These are phyloP conservation scores for Colletotrichum camelliae DNA, from an alignment of 2,329 filamentous ascomycete species.

Conservation along the genomic window DNA sequence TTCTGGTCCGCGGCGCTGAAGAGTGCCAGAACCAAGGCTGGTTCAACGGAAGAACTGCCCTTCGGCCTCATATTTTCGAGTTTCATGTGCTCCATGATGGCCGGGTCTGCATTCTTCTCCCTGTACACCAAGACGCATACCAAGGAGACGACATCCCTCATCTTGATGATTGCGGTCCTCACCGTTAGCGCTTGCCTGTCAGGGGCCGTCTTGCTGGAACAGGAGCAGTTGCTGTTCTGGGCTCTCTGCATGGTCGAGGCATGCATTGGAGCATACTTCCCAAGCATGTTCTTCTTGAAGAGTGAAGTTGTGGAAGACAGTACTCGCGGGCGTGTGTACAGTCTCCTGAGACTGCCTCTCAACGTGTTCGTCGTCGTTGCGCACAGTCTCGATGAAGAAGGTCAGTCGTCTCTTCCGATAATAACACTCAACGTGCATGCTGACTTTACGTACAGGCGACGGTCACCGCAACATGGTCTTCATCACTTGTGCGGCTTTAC, in stretches of 20 bases:
- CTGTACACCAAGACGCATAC: slow-evolving; percentile 31
- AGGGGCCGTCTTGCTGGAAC: slow-evolving; percentile 44
- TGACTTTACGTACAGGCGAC: slow-evolving; percentile 26
- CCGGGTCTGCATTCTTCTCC: slow-evolving; percentile 56
- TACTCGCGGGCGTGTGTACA: slow-evolving; percentile 59
- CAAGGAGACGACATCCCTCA: slow-evolving; percentile 32
- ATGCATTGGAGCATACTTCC: slow-evolving; percentile 64
- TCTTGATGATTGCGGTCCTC: slow-evolving; percentile 38
- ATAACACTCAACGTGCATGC: not conserved
- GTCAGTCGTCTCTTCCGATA: slow-evolving; percentile 23
- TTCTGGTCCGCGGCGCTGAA: slow-evolving; percentile 65
- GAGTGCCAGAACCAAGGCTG: slow-evolving; percentile 36
- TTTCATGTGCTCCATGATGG: slow-evolving; percentile 64
- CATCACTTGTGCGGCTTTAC: slow-evolving; percentile 21
- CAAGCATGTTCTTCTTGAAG: slow-evolving; percentile 60
- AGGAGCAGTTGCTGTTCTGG: slow-evolving; percentile 55
- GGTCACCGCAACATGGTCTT: slow-evolving; percentile 34
- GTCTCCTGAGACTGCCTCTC: slow-evolving; percentile 60
- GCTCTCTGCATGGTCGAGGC: slow-evolving; percentile 62
- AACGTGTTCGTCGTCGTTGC: slow-evolving; percentile 58
- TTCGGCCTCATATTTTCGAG: slow-evolving; percentile 60
- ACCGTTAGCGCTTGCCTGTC: slow-evolving; percentile 42
- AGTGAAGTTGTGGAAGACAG: slow-evolving; percentile 58
- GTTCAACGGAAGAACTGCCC: slow-evolving; percentile 32
- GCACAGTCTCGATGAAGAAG: slow-evolving; percentile 50